A percentile compares a stretch with the other conserved stretches of the same genome.
Evolutionary conservation across 768 basidiomycete genomes (phyloP).

Genomic region (Leccinum sublutescens): DNA sequence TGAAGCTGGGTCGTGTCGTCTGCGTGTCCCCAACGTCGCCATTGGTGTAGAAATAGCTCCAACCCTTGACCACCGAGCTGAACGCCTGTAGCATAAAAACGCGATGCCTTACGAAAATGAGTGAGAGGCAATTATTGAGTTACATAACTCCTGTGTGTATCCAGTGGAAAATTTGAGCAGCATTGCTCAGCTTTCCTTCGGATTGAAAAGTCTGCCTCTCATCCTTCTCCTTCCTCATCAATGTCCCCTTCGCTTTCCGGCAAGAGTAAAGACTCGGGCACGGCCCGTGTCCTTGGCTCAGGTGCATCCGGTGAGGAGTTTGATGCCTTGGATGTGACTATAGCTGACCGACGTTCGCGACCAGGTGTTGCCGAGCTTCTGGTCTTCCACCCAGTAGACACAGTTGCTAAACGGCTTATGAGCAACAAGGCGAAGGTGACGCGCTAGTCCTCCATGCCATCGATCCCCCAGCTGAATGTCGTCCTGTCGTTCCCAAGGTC

Average conservation of each 20-base stretch:
- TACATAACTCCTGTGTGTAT: constrained; percentile 23
- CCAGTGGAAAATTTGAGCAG: constrained; percentile 10
- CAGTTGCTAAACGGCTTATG: constrained; percentile 98
- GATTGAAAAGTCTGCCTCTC: background rate
- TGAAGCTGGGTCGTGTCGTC: background rate
- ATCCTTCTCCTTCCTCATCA: background rate
- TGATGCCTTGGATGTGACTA: background rate
- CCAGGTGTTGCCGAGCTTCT: constrained; percentile 91
- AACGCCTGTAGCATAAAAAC: background rate
- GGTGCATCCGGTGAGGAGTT: constrained; percentile 73
- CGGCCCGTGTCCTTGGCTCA: constrained; percentile 87
- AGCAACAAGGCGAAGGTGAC: constrained; percentile 86
- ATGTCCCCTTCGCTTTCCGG: constrained; percentile 51
- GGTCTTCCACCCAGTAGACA: constrained; percentile 95
- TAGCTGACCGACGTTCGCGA: background rate
- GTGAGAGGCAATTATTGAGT: background rate
- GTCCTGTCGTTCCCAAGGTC: constrained; percentile 41
- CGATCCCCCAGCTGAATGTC: background rate
- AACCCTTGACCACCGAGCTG: background rate
- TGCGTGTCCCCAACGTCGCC: background rate
- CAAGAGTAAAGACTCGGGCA: constrained; percentile 76
- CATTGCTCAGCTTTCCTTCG: background rate
- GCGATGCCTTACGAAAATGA: constrained; percentile 11
- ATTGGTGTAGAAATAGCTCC: constrained; percentile 1
- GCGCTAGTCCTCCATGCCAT: background rate